Percentiles rank a stretch among this genome's conserved stretches.
Conservation (phyloP, 164 flowering plant genomes). For the Vitis amurensis region DNA sequence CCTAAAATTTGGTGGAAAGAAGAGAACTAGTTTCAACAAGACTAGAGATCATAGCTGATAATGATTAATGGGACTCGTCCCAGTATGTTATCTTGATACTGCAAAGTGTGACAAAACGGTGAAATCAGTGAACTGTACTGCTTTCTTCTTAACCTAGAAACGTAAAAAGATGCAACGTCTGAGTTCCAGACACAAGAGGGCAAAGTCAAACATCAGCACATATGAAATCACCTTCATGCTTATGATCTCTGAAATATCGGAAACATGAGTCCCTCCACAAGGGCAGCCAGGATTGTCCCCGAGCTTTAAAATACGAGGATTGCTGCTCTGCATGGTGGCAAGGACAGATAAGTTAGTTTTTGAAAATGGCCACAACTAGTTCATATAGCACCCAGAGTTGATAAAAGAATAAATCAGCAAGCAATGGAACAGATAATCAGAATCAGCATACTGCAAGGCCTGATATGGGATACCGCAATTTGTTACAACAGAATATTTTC, state of each 20-base stretch:
- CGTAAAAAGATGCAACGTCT: background rate
- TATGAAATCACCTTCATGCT: slow-evolving; percentile 51
- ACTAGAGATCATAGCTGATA: too few relatives aligned
- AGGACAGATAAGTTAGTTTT: background rate
- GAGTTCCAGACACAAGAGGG: background rate
- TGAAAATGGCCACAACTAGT: background rate
- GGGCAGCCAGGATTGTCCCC: slow-evolving; percentile 82
- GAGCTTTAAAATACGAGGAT: slow-evolving; percentile 67
- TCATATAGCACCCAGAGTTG: background rate
- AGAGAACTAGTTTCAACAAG: too few relatives aligned
- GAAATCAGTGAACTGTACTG: too few relatives aligned
- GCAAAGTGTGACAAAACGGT: too few relatives aligned
- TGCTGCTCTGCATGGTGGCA: slow-evolving; percentile 57
- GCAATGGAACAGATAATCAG: background rate
- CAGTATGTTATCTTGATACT: too few relatives aligned
- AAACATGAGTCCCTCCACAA: slow-evolving; percentile 95
- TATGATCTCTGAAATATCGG: slow-evolving; percentile 66
- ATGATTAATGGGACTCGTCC: too few relatives aligned
- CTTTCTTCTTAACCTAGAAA: background rate
- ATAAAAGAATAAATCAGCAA: background rate
- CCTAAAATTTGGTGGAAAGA: too few relatives aligned
- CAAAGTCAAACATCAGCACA: background rate
- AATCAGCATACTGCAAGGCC: too few relatives aligned
- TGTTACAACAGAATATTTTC: too few relatives aligned
- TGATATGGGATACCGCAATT: too few relatives aligned